Evolutionary conservation across 495 filamentous ascomycete genomes (phyloP), one percentile per base, ranked within the genome.

Genomic region (Aeminium ludgeri): DNA sequence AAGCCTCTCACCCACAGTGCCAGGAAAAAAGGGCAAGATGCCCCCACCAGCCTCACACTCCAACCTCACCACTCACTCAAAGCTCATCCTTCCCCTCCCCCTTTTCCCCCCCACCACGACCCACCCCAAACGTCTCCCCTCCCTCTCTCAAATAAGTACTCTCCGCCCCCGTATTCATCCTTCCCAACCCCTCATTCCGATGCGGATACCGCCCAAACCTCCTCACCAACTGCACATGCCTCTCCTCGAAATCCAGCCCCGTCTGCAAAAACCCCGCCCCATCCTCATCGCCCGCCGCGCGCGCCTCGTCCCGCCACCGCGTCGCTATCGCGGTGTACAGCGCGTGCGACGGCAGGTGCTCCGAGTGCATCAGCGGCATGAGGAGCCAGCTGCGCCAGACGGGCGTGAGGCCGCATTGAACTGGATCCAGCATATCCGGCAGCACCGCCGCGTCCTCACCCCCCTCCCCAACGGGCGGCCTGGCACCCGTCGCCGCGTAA

Each of bases 291-390:
- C 45, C 44, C 29, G 29, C 30, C 41, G 10, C 16, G 53, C 52
- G 8, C 16, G 30, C 46, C 30, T 44, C 44, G 54, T 43, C 32
- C 13, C 34, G 17, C 18, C 23, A 38, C 6, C 20, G 15, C 6
- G 30, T n/a, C 17, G 20, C 27, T 2, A 38, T 11, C 13, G 39
- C 11, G 3, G n/a, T 5, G 13, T 8, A 33, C 0, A 42, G 19
- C 4, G 38, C 28, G 29, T 46, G 48, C n/a, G 48, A 46, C 1
- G 38, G 38, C 2, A 55, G 38, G 13, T 58, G 37, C 45, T 70
- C 66, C 1, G 59, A 62, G 46, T 70, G 66, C 50, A 53, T 52
- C 2, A 69, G 44, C 3, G 66, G 65, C 30, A 68, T 35, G 34
- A 54, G 55, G 40, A 65, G 59, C 66, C 66, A 69, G 6, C 49